Base-by-base conservation (phyloP, 2,329 filamentous ascomycete genomes). In the Cadophora sp. region DNA sequence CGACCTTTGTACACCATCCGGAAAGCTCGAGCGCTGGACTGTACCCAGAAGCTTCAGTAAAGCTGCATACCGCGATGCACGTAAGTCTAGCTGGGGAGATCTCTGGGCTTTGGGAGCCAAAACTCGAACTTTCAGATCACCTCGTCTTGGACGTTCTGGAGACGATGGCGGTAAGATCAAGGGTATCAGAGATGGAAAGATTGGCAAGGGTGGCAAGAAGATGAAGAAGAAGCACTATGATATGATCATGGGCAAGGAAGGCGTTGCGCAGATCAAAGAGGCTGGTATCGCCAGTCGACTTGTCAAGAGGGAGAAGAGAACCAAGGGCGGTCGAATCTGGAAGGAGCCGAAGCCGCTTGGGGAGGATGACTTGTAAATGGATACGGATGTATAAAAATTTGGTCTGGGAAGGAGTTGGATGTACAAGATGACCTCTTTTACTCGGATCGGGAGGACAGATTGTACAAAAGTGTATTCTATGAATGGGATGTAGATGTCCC, bases 41-140 rank as follows among this genome's bases (percentile, higher is more conserved):
- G 91, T 99, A 0, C 92, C 95, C 1, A 89, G 89, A 73, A 93
- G 90, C 68, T 96, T 91, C 80, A 91, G 90, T 78, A 90, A 87
- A 74, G 89, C 91, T 75, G 94, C 94, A 0, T 98, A 95, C 81
- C 93, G 92, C 74, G 96, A 98, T 77, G 96, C 96, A 43, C 89
- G 96, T 70, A 99, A 99, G 81, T 87, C 91, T 0, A 83, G 82
- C 64, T 98, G 95, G 96, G 96, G 96, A 48, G 96, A 98, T 78
- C 83, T 98, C 11, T 99, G 96, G 96, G 94, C 95, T 0, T 84
- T 98, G 0, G 96, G 96, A 0, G 95, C 94, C 26, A 98, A 98
- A 84, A 97, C 93, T 0, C 86, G 93, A 14, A 86, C 91, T 4
- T 77, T 80, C 1, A 83, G 92, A 58, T 83, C 82, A 16, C 81